Evolutionary conservation across 1,284 basidiomycete genomes (phyloP).

Genomic region (Paramarasmius palmivorus): DNA sequence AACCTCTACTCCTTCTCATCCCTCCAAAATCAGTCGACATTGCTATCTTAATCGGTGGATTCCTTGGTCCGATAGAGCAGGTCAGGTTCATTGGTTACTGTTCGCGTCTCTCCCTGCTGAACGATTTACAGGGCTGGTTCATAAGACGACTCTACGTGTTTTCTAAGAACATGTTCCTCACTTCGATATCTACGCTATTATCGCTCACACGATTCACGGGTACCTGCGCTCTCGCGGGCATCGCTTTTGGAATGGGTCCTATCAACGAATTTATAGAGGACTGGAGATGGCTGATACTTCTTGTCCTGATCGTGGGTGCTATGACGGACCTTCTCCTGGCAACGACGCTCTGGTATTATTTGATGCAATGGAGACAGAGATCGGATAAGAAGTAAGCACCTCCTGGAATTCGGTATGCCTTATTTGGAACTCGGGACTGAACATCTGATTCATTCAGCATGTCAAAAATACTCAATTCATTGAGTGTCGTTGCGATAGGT

Average conservation of each 20-base stretch:
- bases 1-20: neutral
- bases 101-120: neutral
- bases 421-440: neutral
- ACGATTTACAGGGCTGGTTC: neutral
- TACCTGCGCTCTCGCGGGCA: neutral
- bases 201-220: neutral
- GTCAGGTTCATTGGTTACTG: neutral
- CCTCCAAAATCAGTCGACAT: neutral
- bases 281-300: conserved; percentile 3
- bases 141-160: conserved; percentile 2
- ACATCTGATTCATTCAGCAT: neutral
- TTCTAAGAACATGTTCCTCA: conserved; percentile 3
- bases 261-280: neutral
- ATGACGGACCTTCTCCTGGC: conserved; percentile 5
- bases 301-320: neutral
- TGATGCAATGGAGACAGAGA: neutral
- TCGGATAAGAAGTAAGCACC: neutral
- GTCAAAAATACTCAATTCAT: neutral
- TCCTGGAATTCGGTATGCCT: neutral
- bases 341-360: neutral
- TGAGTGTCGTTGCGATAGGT: conserved; percentile 1
- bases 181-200: neutral
- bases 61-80: conserved; percentile 5
- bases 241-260: neutral
- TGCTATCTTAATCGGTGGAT: neutral